Base-by-base conservation (phyloP, 805 yeast species). In the Ogataea haglerorum region DNA sequence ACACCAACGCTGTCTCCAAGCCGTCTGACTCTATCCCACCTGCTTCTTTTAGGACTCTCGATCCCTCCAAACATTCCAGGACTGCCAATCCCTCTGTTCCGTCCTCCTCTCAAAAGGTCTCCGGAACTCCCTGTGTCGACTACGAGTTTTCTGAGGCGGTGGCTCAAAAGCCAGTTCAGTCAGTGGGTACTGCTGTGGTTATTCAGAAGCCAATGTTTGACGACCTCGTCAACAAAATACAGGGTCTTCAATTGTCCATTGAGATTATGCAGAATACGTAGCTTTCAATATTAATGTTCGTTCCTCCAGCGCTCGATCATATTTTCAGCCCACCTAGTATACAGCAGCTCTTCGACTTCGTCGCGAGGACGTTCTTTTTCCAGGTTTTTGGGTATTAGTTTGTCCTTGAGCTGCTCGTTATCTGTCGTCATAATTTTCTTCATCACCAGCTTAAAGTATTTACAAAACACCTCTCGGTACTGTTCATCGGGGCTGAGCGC, bases 261-360 rank as follows among this genome's bases (percentile, higher is more conserved):
- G 34, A 32, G 18, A 22, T 43, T 16, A 39, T 45, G 29, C 35
- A 40, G 13, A 35, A n/a, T 42, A 19, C 30, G 21, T 42, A 32
- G 24, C n/a, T 36, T 9, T 22, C 30, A 35, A n/a, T 21, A 23
- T 31, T 7, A 24, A 17, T 14, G 9, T 29, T 32, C 14, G 15
- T 33, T 24, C 26, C 34, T 40, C 43, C 46, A 38, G 30, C 40
- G 43, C 18, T 46, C 49, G n/a, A 64, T 34, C 49, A 63, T 56
- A 3, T 62, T 59, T 37, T 65, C 77, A 1, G 76, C 70, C 80
- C 80, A 75, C 46, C 78, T 59, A 19, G 70, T 69, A 36, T 73
- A 44, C 29, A 75, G 47, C 14, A 75, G 48, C 47, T 73, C 75
- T 48, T 75, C 80, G 9, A 61, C 49, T 26, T 61, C 62, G 43